Evolutionary conservation across 306 rosid genomes (phyloP).

Genomic region (Prunus persica): DNA sequence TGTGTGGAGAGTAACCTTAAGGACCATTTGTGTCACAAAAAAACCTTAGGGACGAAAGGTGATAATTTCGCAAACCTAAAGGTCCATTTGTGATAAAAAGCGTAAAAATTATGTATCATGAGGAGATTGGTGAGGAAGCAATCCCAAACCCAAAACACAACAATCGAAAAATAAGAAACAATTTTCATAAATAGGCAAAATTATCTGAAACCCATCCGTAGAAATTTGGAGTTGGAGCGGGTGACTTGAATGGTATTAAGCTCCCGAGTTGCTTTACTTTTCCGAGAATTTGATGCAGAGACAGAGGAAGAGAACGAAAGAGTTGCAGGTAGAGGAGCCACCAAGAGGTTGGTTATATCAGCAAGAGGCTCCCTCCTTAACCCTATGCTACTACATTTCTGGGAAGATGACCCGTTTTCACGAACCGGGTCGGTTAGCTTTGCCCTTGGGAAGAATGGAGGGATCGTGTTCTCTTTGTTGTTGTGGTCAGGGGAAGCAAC

Average conservation of each 20-base stretch:
- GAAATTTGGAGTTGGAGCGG: neutral
- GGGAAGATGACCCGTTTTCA: neutral
- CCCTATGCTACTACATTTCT: neutral
- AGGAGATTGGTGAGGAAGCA: neutral
- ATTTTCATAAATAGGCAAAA: neutral
- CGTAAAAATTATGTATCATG: no score
- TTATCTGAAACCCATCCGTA: conserved; percentile 13
- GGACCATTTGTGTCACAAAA: no score
- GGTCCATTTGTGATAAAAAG: no score
- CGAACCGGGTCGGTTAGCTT: neutral
- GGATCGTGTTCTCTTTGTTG: conserved; percentile 9
- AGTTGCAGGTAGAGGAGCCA: neutral
- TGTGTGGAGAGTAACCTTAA: no score
- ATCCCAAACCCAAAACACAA: neutral
- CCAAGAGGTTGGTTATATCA: neutral
- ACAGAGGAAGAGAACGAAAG: neutral
- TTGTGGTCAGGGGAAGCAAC: neutral
- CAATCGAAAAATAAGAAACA: neutral
- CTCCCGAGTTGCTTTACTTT: conserved; percentile 6
- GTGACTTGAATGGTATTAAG: neutral
- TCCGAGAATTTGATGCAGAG: neutral
- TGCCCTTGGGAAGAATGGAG: neutral
- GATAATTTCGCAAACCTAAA: no score
- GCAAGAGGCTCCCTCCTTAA: conserved; percentile 13
- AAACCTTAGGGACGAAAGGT: no score